Conservation (phyloP, 75 land plant genomes). For the Pinus tabuliformis region DNA sequence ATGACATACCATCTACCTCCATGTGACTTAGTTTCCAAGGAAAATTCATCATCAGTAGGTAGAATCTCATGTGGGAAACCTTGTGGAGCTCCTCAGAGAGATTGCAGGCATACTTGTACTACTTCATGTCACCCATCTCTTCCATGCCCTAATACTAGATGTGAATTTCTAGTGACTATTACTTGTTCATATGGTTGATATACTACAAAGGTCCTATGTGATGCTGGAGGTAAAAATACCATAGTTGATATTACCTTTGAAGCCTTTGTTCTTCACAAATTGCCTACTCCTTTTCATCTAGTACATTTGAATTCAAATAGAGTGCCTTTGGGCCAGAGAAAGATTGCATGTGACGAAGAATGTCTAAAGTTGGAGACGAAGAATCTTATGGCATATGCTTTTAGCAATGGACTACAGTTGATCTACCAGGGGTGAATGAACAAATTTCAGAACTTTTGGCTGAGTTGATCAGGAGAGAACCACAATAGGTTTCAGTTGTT, state of each 20-base stretch:
- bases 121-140: constrained; percentile 79
- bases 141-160: constrained; percentile 84
- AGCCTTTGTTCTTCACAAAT: constrained; percentile 52
- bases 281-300: constrained; percentile 78
- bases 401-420: constrained; percentile 61
- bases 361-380: constrained; percentile 82
- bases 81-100: constrained; percentile 95
- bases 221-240: constrained; percentile 59
- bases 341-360: constrained; percentile 87
- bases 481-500: constrained; percentile 85
- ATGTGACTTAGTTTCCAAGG: constrained; percentile 47
- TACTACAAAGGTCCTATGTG: constrained; percentile 79
- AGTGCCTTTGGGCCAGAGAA: constrained; percentile 83
- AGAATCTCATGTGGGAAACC: constrained; percentile 77
- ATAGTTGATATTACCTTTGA: constrained; percentile 53
- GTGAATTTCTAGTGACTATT: constrained; percentile 75
- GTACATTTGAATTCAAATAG: constrained; percentile 49
- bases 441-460: constrained; percentile 61
- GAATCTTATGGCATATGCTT: constrained; percentile 88
- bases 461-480: constrained; percentile 74
- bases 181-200: constrained; percentile 86
- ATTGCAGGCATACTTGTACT: constrained; percentile 89
- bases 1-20: constrained; percentile 82
- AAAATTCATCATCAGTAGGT: constrained; percentile 12
- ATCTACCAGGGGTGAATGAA: constrained; percentile 60